Conservation (phyloP, 768 basidiomycete species). For the Chalciporus sphaerocephalus region DNA sequence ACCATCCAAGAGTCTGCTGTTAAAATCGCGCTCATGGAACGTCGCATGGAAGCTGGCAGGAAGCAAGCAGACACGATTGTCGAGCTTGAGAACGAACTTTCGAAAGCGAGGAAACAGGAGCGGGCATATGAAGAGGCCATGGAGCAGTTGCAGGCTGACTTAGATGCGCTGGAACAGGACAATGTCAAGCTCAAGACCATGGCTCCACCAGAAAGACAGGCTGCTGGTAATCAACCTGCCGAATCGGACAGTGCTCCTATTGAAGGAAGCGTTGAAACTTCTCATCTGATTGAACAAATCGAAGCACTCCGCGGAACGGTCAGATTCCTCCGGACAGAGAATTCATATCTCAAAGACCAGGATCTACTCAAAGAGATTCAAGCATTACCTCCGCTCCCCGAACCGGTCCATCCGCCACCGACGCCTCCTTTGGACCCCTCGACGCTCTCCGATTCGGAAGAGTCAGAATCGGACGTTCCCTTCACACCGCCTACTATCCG, state of each 20-base stretch:
- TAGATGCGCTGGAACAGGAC: slow-evolving; percentile 84
- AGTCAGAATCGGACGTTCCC: slow-evolving; percentile 50
- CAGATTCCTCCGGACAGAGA: slow-evolving; percentile 89
- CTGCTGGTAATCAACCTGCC: slow-evolving; percentile 44
- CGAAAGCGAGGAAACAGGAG: slow-evolving; percentile 83
- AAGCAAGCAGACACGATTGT: slow-evolving; percentile 81
- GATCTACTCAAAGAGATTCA: slow-evolving; percentile 83
- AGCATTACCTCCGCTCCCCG: slow-evolving; percentile 61
- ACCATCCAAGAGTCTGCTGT: slow-evolving; percentile 81
- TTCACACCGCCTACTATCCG: slow-evolving; percentile 51
- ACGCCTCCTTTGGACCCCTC: slow-evolving; percentile 71
- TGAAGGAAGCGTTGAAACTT: slow-evolving; percentile 82
- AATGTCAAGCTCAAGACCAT: slow-evolving; percentile 75
- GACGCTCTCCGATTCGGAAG: slow-evolving; percentile 60
- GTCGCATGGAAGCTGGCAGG: slow-evolving; percentile 86
- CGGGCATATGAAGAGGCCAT: slow-evolving; percentile 89
- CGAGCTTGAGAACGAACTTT: slow-evolving; percentile 76
- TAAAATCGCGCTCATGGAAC: slow-evolving; percentile 94
- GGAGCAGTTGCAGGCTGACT: slow-evolving; percentile 85
- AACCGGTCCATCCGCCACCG: slow-evolving; percentile 42
- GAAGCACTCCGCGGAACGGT: slow-evolving; percentile 89
- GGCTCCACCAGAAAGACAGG: slow-evolving; percentile 65
- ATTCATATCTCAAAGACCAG: slow-evolving; percentile 89
- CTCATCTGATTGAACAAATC: slow-evolving; percentile 86
- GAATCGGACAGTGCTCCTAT: slow-evolving; percentile 62